These are phyloP conservation scores for Aspergillus sojae DNA, from an alignment of 2,329 filamentous ascomycete species.

Conservation along the genomic window DNA sequence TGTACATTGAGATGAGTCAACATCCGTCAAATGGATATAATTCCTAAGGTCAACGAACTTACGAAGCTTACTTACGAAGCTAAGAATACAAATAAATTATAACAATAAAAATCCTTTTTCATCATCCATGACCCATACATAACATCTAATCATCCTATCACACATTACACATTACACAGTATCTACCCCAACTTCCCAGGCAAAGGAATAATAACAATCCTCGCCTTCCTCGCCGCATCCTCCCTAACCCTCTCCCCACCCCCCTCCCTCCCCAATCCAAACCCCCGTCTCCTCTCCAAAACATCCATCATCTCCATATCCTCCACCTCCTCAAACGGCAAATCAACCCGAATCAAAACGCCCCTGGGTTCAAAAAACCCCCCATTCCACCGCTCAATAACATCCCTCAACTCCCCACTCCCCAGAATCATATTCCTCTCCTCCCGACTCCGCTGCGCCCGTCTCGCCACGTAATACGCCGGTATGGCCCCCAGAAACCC, in stretches of 20 bases:
- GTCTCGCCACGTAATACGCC: constrained; percentile 26
- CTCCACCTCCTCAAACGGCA: constrained; percentile 30
- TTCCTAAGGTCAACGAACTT: not conserved
- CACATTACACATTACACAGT: not conserved
- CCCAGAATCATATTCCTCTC: constrained; percentile 29
- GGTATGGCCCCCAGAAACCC: constrained; percentile 34
- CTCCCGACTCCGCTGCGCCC: constrained; percentile 25
- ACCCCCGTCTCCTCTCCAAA: not conserved
- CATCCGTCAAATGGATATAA: not conserved
- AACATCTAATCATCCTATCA: not conserved
- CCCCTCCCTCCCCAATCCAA: not conserved
- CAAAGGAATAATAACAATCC: constrained; percentile 1
- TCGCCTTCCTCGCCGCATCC: constrained; percentile 1
- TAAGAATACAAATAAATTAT: not conserved
- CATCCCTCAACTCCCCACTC: constrained; percentile 24
- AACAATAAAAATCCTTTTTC: too few relatives aligned
- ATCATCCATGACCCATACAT: not conserved
- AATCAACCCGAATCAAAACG: constrained; percentile 33
- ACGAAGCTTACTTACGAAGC: not conserved
- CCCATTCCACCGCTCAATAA: constrained; percentile 34
- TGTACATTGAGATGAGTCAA: not conserved
- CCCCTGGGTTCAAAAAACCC: constrained; percentile 31
- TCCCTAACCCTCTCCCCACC: not conserved
- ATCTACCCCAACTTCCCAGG: not conserved
- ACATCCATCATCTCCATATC: constrained; percentile 29